These are phyloP conservation scores for Erythrophleum ivorense DNA, from an alignment of 331 rosid species.

Conservation along the genomic window DNA sequence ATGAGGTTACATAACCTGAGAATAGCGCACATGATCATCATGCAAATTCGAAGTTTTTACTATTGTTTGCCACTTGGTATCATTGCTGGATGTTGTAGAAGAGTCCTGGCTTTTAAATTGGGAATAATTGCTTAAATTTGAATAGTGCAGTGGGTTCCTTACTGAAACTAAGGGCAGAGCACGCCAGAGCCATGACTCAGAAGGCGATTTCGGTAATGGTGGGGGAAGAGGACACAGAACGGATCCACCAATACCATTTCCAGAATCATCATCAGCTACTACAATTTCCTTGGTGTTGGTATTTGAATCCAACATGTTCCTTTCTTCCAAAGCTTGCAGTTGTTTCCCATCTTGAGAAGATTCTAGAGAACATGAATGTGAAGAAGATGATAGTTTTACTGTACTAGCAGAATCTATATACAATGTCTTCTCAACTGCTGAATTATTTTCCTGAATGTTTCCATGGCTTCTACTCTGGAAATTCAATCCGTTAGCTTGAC, in stretches of 20 bases:
- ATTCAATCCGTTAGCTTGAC: slow-evolving; percentile 46
- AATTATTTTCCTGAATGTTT: slow-evolving; percentile 42
- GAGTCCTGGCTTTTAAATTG: slow-evolving; percentile 51
- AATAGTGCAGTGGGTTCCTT: slow-evolving; percentile 48
- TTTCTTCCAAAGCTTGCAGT: slow-evolving; percentile 40
- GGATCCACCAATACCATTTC: slow-evolving; percentile 38
- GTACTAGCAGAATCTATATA: slow-evolving; percentile 73
- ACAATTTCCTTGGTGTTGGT: slow-evolving; percentile 45
- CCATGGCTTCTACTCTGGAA: slow-evolving; percentile 43
- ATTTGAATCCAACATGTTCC: slow-evolving; percentile 43
- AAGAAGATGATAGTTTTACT: slow-evolving; percentile 42
- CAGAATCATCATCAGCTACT: slow-evolving; percentile 43
- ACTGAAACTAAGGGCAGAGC: slow-evolving; percentile 67
- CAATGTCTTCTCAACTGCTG: slow-evolving; percentile 73
- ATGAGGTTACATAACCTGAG: slow-evolving; percentile 67
- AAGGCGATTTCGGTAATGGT: slow-evolving; percentile 92
- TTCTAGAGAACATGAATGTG: slow-evolving; percentile 48
- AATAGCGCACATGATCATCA: slow-evolving; percentile 79
- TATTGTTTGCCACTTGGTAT: slow-evolving; percentile 91
- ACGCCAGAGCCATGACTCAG: slow-evolving; percentile 97
- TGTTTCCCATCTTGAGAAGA: background rate
- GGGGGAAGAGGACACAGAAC: slow-evolving; percentile 64
- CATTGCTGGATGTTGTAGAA: slow-evolving; percentile 48
- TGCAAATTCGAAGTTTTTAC: slow-evolving; percentile 78
- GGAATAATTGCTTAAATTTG: slow-evolving; percentile 43